Base-by-base conservation (phyloP, 495 filamentous ascomycete genomes). In the Neurospora hispaniola region DNA sequence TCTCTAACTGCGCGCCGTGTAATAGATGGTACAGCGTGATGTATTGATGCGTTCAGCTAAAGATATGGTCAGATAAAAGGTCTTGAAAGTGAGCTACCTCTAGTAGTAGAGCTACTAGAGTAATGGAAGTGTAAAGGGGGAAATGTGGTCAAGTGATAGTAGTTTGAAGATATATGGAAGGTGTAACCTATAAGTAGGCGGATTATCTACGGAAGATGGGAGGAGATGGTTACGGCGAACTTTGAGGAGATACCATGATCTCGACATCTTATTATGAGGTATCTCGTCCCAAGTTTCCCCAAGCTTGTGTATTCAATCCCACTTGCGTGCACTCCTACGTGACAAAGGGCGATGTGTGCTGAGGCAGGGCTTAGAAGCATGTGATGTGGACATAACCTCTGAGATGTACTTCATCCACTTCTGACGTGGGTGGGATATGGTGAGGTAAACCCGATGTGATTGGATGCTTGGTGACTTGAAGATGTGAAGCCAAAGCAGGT, bases 41-140 rank as follows among this genome's bases (percentile, higher is more conserved):
- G 84, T 16, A 85, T 85, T 12, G 82, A 78, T 6, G 84, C 84
- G 71, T 86, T 86, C 23, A 85, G 75, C 85, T 86, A 69, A 48
- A 35, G 18, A 48, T 35, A 44, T n/a, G 12, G 70, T 41, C 20
- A 41, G 70, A 23, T 10, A 38, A 38, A 42, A 10, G 42, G 20
- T 7, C 41, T 31, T 35, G 7, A 35, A 59, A 1, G 35, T 23
- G 43, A 38, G 43, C 31, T 31, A 31, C 27, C 27, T 31, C 27
- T 35, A 0, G 27, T n/a, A 39, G 54, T n/a, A 31, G 9, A 44
- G 23, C 3, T 39, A n/a, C 20, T 27, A 6, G 20, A 44, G 69
- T 20, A 23, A 6, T 27, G 18, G 9, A 43, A 18, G 69, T 4
- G 39, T 35, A 18, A 70, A 44, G 27, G 31, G 20, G 9, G 16